A percentile compares a stretch with the other conserved stretches of the same genome.
These are phyloP conservation scores for Termitomyces sp. DNA, from an alignment of 768 basidiomycete genomes.

Conservation along the genomic window DNA sequence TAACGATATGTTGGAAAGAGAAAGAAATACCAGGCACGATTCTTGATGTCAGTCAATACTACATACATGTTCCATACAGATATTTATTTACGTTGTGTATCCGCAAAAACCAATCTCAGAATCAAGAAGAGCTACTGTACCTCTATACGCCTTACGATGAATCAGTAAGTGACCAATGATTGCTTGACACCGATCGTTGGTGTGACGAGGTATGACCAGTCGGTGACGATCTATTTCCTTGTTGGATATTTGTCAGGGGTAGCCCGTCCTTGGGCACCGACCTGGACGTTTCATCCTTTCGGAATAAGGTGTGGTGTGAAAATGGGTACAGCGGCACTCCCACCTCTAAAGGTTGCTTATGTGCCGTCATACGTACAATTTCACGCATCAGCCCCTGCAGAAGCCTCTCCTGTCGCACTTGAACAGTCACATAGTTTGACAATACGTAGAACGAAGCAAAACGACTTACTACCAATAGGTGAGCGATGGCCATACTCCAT, in stretches of 20 bases:
- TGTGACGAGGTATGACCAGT: conserved; percentile 6
- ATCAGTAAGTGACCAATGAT: conserved; percentile 20
- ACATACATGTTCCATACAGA: not conserved
- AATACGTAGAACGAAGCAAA: not conserved
- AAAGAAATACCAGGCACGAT: conserved; percentile 34
- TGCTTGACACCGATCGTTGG: conserved; percentile 7
- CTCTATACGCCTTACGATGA: conserved; percentile 13
- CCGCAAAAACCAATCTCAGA: not conserved
- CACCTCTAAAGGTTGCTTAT: conserved; percentile 75
- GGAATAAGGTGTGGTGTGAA: conserved; percentile 61
- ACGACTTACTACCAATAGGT: conserved; percentile 71
- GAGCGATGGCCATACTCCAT: conserved; percentile 74
- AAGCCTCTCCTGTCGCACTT: conserved; percentile 79
- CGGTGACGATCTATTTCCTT: conserved; percentile 19
- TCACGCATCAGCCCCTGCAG: conserved; percentile 82
- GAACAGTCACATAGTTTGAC: conserved; percentile 1
- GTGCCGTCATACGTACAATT: conserved; percentile 76
- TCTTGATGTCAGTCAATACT: conserved; percentile 3
- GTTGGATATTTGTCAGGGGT: conserved; percentile 35
- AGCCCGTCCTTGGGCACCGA: conserved; percentile 26
- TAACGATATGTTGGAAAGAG: conserved; percentile 53
- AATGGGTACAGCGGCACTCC: conserved; percentile 80
- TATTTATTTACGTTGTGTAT: not conserved
- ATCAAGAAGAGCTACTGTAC: not conserved
- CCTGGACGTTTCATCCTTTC: conserved; percentile 36